Percentiles rank a stretch among this genome's conserved stretches.
Evolutionary conservation across 768 basidiomycete species (phyloP).

Genomic region (Trametes coccinea): DNA sequence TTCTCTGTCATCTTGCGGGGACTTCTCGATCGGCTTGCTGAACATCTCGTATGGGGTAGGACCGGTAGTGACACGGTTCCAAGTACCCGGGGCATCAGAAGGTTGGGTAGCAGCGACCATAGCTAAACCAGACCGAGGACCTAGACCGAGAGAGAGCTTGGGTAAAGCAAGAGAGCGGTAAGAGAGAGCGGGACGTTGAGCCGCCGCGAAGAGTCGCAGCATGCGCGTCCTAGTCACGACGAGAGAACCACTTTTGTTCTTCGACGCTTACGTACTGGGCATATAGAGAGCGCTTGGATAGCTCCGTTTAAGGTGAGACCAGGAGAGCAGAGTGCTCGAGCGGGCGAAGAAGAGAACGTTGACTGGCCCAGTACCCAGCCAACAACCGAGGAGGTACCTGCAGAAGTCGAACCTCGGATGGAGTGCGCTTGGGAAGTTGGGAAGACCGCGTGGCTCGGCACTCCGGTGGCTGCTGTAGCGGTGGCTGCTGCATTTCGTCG

Average conservation of each 20-base stretch:
- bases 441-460: not conserved
- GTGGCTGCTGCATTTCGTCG: not conserved
- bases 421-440: too few relatives aligned
- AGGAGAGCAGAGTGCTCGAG: not conserved
- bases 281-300: conserved; percentile 6
- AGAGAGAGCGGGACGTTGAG: conserved; percentile 14
- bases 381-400: conserved; percentile 11
- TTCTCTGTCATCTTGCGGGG: conserved; percentile 74
- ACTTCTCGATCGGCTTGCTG: conserved; percentile 62
- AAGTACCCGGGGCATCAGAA: conserved; percentile 9
- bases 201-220: conserved; percentile 20
- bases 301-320: not conserved
- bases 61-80: conserved; percentile 18
- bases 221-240: conserved; percentile 13
- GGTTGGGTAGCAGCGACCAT: conserved; percentile 15
- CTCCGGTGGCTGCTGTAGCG: not conserved
- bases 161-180: not conserved
- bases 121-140: conserved; percentile 7
- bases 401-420: too few relatives aligned
- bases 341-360: not conserved
- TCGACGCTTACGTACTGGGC: conserved; percentile 7
- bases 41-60: conserved; percentile 49
- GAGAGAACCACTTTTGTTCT: conserved; percentile 12
- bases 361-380: conserved; percentile 8
- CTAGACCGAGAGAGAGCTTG: not conserved